These are phyloP conservation scores for Periconia sp. DNA, from an alignment of 2,329 filamentous ascomycete species.

Conservation along the genomic window DNA sequence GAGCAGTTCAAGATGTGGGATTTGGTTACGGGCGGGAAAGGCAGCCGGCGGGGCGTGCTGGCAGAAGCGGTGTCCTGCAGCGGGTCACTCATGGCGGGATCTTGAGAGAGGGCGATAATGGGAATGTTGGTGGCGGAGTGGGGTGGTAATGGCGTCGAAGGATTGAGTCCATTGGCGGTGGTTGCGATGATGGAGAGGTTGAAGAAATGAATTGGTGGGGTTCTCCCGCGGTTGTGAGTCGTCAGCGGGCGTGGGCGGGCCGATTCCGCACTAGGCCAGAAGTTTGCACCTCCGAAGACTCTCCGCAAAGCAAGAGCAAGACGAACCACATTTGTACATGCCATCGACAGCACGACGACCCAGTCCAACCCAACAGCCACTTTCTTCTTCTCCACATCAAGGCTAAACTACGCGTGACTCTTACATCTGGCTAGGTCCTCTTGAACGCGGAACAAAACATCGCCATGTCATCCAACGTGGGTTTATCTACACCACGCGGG, in stretches of 20 bases:
- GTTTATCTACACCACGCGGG: slow-evolving; percentile 88
- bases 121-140: too few relatives aligned
- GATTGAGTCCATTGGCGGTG: neutral
- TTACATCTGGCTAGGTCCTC: neutral
- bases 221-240: too few relatives aligned
- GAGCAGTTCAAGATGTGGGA: slow-evolving; percentile 93
- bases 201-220: neutral
- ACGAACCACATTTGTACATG: neutral
- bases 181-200: neutral
- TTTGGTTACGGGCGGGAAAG: slow-evolving; percentile 81
- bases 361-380: neutral
- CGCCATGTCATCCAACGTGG: slow-evolving; percentile 92
- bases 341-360: neutral
- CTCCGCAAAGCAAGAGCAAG: neutral
- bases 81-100: neutral
- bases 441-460: neutral
- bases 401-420: neutral
- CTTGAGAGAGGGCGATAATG: neutral
- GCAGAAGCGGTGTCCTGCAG: neutral
- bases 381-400: neutral
- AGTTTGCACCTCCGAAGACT: neutral
- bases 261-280: neutral
- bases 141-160: neutral
- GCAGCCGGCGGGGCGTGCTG: slow-evolving; percentile 47
- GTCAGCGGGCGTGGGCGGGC: too few relatives aligned